Percentiles rank a stretch among this genome's conserved stretches.
Conservation (phyloP, 306 rosid genomes). For the Trifolium subterraneum region DNA sequence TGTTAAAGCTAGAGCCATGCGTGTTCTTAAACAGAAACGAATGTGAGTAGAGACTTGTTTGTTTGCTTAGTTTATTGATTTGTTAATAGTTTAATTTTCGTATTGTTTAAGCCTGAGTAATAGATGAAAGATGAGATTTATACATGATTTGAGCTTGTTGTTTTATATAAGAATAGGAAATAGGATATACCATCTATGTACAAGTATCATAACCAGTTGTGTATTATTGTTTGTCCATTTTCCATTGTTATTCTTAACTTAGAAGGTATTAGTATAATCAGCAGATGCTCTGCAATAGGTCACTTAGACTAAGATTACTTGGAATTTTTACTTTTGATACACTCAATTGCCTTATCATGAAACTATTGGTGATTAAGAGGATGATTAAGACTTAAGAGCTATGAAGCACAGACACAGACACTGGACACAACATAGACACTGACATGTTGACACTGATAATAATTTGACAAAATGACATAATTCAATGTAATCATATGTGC, state of each 20-base stretch:
- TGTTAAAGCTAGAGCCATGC: conserved; percentile 91
- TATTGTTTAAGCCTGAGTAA: conserved; percentile 13
- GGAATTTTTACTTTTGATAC: background rate
- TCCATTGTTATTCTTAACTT: background rate
- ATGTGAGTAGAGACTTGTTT: conserved; percentile 58
- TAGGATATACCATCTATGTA: background rate
- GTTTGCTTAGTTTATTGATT: conserved; percentile 1
- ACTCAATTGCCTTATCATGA: background rate
- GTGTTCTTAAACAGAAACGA: conserved; percentile 93
- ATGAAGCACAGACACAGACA: no score
- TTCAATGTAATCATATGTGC: no score
- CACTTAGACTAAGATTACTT: background rate
- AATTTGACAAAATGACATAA: no score
- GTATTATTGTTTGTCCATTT: no score
- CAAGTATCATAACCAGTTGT: no score
- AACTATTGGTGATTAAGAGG: no score
- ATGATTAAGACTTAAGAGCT: no score
- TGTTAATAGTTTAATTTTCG: background rate
- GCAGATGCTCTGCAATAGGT: conserved; percentile 12
- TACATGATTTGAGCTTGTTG: conserved; percentile 9
- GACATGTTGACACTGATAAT: no score
- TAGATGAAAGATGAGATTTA: conserved; percentile 7
- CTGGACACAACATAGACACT: no score
- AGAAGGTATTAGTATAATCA: background rate
- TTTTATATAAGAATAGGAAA: background rate